Evolutionary conservation across 2,329 filamentous ascomycete species (phyloP).

Genomic region (Fusarium algeriense): DNA sequence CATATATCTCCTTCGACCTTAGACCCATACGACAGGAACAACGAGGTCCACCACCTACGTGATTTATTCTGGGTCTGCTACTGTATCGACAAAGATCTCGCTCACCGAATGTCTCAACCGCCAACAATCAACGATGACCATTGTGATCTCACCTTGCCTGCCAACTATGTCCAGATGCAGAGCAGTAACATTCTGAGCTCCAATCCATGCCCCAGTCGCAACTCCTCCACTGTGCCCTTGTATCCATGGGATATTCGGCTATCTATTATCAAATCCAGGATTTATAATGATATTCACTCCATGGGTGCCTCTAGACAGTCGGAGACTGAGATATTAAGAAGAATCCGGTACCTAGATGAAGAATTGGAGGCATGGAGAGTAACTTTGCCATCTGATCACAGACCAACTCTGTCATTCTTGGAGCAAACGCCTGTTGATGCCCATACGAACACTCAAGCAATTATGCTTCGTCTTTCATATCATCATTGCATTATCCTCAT

Average conservation of each 20-base stretch:
- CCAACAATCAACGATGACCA: conserved; percentile 11
- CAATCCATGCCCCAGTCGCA: fast-evolving
- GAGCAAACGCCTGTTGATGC: conserved; percentile 4
- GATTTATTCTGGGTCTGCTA: conserved; percentile 32
- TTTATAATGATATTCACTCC: neutral
- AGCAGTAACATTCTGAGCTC: neutral
- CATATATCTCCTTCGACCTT: neutral
- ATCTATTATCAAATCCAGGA: neutral
- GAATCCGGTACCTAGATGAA: conserved; percentile 11
- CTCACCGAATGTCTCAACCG: conserved; percentile 1
- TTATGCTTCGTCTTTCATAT: conserved; percentile 8
- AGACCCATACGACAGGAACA: neutral
- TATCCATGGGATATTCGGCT: conserved; percentile 11
- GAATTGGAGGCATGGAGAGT: conserved; percentile 24
- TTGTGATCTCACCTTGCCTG: neutral
- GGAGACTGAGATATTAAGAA: neutral
- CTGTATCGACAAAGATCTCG: conserved; percentile 19
- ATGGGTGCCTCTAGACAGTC: neutral
- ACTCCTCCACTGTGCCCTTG: neutral
- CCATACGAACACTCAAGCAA: neutral
- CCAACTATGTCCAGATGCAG: conserved; percentile 2
- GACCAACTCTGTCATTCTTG: conserved; percentile 1
- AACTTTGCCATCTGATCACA: neutral
- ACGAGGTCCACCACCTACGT: neutral
- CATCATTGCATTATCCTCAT: conserved; percentile 10